These are phyloP conservation scores for Termitomyces sp. DNA, from an alignment of 1,284 basidiomycete genomes.

Conservation along the genomic window DNA sequence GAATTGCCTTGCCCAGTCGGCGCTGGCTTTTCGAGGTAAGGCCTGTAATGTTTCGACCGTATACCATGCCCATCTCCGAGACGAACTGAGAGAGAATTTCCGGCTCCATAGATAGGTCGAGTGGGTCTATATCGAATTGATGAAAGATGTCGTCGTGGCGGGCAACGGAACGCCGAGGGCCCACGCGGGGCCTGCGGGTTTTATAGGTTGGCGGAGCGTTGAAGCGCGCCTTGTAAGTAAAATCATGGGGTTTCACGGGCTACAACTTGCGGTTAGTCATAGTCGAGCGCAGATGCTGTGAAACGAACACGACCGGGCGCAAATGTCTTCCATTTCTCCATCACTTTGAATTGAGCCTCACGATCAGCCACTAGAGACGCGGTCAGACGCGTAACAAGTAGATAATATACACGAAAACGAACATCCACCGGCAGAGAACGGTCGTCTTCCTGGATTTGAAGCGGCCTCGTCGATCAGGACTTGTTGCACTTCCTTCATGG, in stretches of 20 bases:
- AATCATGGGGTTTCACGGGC: slow-evolving; percentile 44
- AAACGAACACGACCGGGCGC: slow-evolving; percentile 18
- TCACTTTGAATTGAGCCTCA: not conserved
- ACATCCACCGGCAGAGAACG: not conserved
- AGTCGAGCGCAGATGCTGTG: not conserved
- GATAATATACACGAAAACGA: not conserved
- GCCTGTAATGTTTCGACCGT: slow-evolving; percentile 61
- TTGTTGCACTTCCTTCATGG: not conserved
- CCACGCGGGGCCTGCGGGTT: slow-evolving; percentile 35
- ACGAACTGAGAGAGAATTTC: slow-evolving; percentile 65
- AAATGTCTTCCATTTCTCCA: slow-evolving; percentile 24
- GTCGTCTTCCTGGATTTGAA: too few species aligned
- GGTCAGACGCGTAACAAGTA: not conserved
- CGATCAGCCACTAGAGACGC: not conserved
- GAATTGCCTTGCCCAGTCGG: slow-evolving; percentile 80
- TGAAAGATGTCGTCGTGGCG: slow-evolving; percentile 62
- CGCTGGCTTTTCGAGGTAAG: slow-evolving; percentile 84
- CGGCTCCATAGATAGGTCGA: slow-evolving; percentile 66
- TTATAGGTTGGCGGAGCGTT: slow-evolving; percentile 13
- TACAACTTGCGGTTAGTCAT: slow-evolving; percentile 19
- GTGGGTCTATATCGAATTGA: slow-evolving; percentile 63
- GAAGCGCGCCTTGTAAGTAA: slow-evolving; percentile 38
- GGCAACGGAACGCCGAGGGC: slow-evolving; percentile 48
- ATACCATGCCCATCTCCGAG: slow-evolving; percentile 84
- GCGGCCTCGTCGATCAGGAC: not conserved